A percentile compares a stretch with the other conserved stretches of the same genome.
phyloP scores from a whole-genome alignment of 148 eudicot genomes.

The Bassia scoparia region DNA sequence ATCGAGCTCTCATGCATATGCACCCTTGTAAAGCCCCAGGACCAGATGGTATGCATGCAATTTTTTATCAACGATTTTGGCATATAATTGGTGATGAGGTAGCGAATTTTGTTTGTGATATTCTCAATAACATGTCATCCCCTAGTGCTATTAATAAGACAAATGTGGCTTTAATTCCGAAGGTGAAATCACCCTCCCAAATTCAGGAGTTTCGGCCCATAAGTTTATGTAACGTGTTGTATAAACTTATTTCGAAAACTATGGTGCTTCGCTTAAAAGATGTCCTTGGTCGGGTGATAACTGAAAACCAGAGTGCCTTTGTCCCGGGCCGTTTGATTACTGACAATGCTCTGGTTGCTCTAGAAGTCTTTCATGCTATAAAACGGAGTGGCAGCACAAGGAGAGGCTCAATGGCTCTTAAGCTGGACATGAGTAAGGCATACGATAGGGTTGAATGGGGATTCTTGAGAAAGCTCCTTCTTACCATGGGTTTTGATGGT shows the following conservation, averaged over 20 bases:
- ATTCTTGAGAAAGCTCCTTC: background rate
- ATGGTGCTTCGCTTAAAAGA: background rate
- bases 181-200: background rate
- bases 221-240: background rate
- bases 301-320: background rate
- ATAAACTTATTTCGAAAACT: background rate
- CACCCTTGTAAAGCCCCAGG: background rate
- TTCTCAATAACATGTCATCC: background rate
- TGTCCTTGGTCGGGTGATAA: background rate
- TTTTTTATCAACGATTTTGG: slow-evolving; percentile 1
- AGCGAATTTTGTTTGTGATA: background rate
- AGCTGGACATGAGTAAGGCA: background rate
- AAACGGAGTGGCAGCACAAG: no score
- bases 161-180: background rate
- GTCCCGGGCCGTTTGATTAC: background rate
- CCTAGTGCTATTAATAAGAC: background rate
- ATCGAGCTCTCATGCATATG: background rate
- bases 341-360: background rate
- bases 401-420: background rate
- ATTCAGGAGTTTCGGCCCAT: background rate
- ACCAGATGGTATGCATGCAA: background rate
- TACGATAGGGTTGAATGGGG: background rate
- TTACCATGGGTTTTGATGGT: background rate
- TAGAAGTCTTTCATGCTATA: background rate
- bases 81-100: background rate